Base-by-base conservation (phyloP, 345 rosid genomes). In the Moricandia arvensis region DNA sequence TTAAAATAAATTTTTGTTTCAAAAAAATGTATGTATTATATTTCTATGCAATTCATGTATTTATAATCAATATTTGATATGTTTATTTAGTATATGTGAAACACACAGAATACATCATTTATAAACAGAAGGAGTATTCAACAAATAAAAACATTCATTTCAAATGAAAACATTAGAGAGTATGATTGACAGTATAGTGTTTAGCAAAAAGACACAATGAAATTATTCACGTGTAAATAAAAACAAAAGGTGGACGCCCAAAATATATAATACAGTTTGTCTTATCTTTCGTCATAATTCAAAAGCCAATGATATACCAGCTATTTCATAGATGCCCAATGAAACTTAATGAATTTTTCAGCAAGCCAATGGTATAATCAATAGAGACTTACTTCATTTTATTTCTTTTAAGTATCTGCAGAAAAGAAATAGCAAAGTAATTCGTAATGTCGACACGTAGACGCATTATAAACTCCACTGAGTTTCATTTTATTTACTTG, bases 261-360 rank as follows among this genome's bases (percentile, higher is more conserved):
- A 70, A 76, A 45, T 57, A 63, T 16, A 57, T 15, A 69, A 62
- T 37, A 62, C 7, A 55, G 24, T 55, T 57, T 63, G 80, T 76
- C 80, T 76, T 70, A 63, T 63, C 75, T 70, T 76, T 70, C 71
- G 75, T 70, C 75, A 63, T 76, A 69, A 76, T 54, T 54, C 70
- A 38, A 13, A 13, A 53, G 66, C 80, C 75, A 76, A 31, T 70
- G 38, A 76, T 30, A 30, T 21, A 38, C 26, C 5, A 51, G 7
- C 33, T 26, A 61, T 75, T 35, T 6, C 1, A 27, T 29, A 27
- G 11, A 37, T 61, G 34, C 7, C 75, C 80, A 76, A 70, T 63
- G 61, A 54, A 69, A n/a, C n/a, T n/a, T n/a, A n/a, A n/a, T n/a
- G n/a, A n/a, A 51, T 24, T 30, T 68, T 70, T 43, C 34, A 70